Evolutionary conservation across 495 filamentous ascomycete genomes (phyloP).

Genomic region (Hyaloscypha variabilis): DNA sequence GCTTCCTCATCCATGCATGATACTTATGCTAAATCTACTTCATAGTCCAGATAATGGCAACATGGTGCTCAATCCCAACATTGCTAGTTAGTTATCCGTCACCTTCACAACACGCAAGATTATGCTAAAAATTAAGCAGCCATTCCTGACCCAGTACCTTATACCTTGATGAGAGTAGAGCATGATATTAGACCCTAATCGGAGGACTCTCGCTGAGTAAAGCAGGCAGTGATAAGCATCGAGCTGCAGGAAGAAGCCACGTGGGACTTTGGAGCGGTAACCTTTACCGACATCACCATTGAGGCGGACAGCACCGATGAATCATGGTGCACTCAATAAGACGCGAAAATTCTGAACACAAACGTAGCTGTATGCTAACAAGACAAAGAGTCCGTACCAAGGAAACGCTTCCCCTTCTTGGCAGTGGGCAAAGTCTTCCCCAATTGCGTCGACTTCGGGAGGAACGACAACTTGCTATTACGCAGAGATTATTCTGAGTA

Average conservation of each 20-base stretch:
- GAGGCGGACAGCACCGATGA: not conserved
- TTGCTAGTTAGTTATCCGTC: not conserved
- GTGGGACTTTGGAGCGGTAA: not conserved
- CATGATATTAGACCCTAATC: not conserved
- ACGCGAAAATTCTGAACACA: not conserved
- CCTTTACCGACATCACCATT: not conserved
- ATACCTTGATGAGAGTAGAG: not conserved
- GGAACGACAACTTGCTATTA: not conserved
- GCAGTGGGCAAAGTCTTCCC: not conserved
- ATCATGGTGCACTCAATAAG: not conserved
- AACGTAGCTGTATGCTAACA: not conserved
- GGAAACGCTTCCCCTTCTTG: not conserved
- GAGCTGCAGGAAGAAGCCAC: not conserved
- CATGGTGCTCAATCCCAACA: not conserved
- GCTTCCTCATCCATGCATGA: too few relatives aligned
- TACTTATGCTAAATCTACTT: too few relatives aligned
- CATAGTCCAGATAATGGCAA: not conserved
- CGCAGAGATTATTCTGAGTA: not conserved
- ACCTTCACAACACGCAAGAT: not conserved
- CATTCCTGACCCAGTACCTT: not conserved
- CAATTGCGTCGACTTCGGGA: not conserved
- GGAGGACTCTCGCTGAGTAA: not conserved
- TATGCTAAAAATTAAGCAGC: not conserved
- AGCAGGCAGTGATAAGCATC: not conserved
- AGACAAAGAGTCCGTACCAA: not conserved